Evolutionary conservation across 2,329 filamentous ascomycete genomes (phyloP), one percentile per base, ranked within the genome.

Genomic region (Fusarium subtropicale): DNA sequence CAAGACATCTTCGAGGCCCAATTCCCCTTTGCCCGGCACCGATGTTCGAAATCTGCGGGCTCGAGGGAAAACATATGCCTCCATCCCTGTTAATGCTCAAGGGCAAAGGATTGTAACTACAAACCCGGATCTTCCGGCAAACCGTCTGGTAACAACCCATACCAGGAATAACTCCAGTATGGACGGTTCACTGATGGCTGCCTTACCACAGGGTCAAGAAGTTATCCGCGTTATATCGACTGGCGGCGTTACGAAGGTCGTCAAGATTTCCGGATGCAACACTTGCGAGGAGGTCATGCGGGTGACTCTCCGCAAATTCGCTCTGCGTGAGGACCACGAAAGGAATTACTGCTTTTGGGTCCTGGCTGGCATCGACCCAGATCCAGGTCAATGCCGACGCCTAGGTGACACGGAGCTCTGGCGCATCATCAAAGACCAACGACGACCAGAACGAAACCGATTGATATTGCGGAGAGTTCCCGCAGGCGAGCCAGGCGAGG

Each of bases 271-370:
- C 69, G 92, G 92, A 69, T 97, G 94, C 85, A 94, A 90, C 76
- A 96, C 92, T 7, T 92, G 93, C 64, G 96, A 97, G 75, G 94
- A 98, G 71, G 92, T 98, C 54, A 95, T 97, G 84, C 87, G 94
- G 46, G 91, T 93, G 64, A 97, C 96, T 0, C 82, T 98, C 45
- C 89, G 91, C 71, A 98, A 98, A 79, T 92, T 97, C 68, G 90
- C 90, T 41, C 86, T 97, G 31, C 92, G 94, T 24, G 94, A 97
- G 76, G 92, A 95, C 67, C 94, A 97, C 75, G 92, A 96, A 77
- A 89, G 94, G 74, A 97, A 97, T 76, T 98, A 97, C 81, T 97
- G 94, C 82, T 98, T 99, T 82, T 98, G 96, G 84, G 91, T 97
- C 1, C 85, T 98, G 61, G 91, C 93, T 71, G 95, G 94, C 52